phyloP scores from a whole-genome alignment of 805 yeast species.

The Candida rishiriensis region DNA sequence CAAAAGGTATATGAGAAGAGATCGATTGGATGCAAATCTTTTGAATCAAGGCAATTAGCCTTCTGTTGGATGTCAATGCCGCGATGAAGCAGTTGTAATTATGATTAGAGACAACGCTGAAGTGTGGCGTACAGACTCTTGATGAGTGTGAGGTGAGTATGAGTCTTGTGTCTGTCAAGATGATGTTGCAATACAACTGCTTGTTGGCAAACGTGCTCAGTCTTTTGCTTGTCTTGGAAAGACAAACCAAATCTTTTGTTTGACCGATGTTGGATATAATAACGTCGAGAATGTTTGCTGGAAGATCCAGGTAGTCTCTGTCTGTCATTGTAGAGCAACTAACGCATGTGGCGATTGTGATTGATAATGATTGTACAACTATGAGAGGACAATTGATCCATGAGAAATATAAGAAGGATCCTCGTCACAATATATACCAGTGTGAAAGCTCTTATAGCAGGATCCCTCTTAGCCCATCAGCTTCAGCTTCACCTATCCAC shows the following conservation, averaged over 20 bases:
- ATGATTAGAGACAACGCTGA: conserved; percentile 3
- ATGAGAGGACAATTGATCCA: too few species aligned
- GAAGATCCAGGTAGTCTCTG: conserved; percentile 2
- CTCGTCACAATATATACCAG: too few species aligned
- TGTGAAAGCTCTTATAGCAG: too few species aligned
- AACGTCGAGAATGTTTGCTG: conserved; percentile 12
- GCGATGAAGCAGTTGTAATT: conserved; percentile 6
- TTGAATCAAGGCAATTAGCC: conserved; percentile 10
- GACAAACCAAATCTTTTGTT: conserved; percentile 8
- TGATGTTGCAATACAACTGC: conserved; percentile 10
- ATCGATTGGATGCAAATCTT: conserved; percentile 8
- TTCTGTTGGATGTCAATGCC: not conserved
- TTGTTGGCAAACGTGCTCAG: conserved; percentile 7
- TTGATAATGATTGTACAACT: too few species aligned
- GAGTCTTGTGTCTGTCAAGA: conserved; percentile 11
- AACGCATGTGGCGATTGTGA: too few species aligned
- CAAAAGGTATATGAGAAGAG: conserved; percentile 5
- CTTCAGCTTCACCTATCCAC: too few species aligned
- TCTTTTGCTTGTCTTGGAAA: conserved; percentile 6
- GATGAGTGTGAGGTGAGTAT: not conserved
- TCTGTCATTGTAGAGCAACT: not conserved
- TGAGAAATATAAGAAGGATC: too few species aligned
- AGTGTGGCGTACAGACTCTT: not conserved
- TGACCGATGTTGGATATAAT: conserved; percentile 5
- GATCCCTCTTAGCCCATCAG: too few species aligned